phyloP scores from a whole-genome alignment of 768 basidiomycete genomes.

The Kwoniella europaea region DNA sequence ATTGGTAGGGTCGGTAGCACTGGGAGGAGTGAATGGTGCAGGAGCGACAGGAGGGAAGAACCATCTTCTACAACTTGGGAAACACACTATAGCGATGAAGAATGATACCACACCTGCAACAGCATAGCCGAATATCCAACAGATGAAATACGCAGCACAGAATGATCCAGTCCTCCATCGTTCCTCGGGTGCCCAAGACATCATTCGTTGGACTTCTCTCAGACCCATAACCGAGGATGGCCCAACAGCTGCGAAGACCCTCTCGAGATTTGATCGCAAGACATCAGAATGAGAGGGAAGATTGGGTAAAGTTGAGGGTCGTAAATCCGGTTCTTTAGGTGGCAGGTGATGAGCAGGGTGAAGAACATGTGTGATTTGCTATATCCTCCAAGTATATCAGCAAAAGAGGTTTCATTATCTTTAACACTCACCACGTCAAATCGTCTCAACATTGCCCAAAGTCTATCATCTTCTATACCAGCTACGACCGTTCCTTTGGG shows the following conservation, averaged over 20 bases:
- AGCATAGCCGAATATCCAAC: constrained; percentile 57
- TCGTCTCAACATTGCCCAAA: constrained; percentile 57
- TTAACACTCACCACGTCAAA: constrained; percentile 55
- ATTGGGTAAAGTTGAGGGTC: constrained; percentile 57
- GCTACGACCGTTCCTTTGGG: constrained; percentile 56
- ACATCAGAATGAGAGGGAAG: constrained; percentile 59
- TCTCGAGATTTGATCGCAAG: constrained; percentile 59
- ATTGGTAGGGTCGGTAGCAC: constrained; percentile 60
- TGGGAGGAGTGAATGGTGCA: constrained; percentile 56
- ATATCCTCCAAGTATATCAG: not conserved
- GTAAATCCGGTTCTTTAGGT: constrained; percentile 59
- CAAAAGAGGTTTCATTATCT: too few species aligned
- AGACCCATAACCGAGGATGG: constrained; percentile 52
- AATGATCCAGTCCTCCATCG: constrained; percentile 52
- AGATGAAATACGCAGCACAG: constrained; percentile 56
- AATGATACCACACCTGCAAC: constrained; percentile 54
- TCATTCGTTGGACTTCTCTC: constrained; percentile 56
- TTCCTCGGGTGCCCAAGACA: constrained; percentile 58
- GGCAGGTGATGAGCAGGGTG: constrained; percentile 57
- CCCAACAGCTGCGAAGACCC: constrained; percentile 58
- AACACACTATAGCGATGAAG: constrained; percentile 55
- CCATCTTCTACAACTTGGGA: constrained; percentile 52
- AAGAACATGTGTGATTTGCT: constrained; percentile 60
- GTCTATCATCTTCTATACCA: constrained; percentile 59
- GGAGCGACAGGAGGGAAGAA: constrained; percentile 59